Percentiles rank a stretch among this genome's conserved stretches.
Evolutionary conservation across 1,284 basidiomycete genomes (phyloP).

Genomic region (Wallemia mellicola): DNA sequence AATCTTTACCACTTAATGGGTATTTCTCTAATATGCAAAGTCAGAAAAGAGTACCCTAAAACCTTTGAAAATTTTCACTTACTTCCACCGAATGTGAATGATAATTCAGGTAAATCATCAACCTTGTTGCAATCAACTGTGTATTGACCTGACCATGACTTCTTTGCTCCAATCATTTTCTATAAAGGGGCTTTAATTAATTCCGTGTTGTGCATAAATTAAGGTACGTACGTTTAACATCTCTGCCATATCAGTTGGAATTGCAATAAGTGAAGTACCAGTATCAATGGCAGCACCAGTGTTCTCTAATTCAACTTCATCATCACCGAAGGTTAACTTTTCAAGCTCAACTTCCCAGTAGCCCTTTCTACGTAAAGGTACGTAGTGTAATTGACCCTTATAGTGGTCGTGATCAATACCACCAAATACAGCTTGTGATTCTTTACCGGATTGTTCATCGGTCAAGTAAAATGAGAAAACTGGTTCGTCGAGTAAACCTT

Average conservation of each 20-base stretch:
- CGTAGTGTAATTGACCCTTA: conserved; percentile 55
- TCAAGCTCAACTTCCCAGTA: conserved; percentile 97
- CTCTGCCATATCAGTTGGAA: conserved; percentile 84
- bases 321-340: conserved; percentile 54
- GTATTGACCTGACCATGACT: conserved; percentile 83
- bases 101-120: conserved; percentile 49
- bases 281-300: conserved; percentile 93
- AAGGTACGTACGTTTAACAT: conserved; percentile 48
- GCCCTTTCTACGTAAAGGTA: conserved; percentile 76
- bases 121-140: conserved; percentile 68
- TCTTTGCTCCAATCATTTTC: conserved; percentile 50
- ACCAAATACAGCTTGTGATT: conserved; percentile 53
- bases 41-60: no score
- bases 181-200: conserved; percentile 6
- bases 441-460: conserved; percentile 48
- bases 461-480: conserved; percentile 88
- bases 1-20: conserved; percentile 53
- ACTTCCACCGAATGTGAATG: conserved; percentile 56
- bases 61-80: no score
- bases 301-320: conserved; percentile 53
- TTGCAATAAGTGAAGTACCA: conserved; percentile 24
- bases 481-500: conserved; percentile 50
- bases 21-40: no score
- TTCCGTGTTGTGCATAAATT: conserved; percentile 1
- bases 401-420: conserved; percentile 58